Conservation (phyloP, 805 yeast genomes). For the Candida nemodendra region DNA sequence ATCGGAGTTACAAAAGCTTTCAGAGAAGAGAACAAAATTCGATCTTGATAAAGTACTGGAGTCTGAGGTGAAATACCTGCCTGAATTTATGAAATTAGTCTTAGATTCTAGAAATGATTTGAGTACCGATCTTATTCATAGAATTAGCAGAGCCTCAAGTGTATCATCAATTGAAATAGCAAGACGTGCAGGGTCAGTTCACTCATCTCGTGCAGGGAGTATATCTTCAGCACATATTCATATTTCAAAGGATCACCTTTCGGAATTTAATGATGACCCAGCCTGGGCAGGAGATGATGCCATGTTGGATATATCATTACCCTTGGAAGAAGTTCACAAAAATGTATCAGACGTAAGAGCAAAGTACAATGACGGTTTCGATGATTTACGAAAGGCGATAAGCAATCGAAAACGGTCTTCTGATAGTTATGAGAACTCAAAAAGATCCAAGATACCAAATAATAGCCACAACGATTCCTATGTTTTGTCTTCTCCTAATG, state of each 20-base stretch:
- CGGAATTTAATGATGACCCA: constrained; percentile 1
- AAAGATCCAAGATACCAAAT: constrained; percentile 2
- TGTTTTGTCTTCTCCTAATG: not conserved
- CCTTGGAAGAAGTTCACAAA: constrained; percentile 2
- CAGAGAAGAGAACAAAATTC: not conserved
- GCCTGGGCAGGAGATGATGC: constrained; percentile 23
- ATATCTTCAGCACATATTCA: constrained; percentile 14
- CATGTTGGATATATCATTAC: constrained; percentile 16
- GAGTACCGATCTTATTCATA: constrained; percentile 1
- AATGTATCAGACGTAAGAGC: not conserved
- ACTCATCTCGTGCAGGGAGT: constrained; percentile 16
- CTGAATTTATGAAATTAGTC: constrained; percentile 8
- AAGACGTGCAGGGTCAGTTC: constrained; percentile 18
- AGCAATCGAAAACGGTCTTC: constrained; percentile 3
- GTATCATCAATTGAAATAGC: constrained; percentile 29
- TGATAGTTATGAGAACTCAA: not conserved
- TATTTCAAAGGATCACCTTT: constrained; percentile 1
- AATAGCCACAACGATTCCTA: constrained; percentile 1
- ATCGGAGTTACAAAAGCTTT: not conserved
- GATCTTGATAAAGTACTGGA: constrained; percentile 3
- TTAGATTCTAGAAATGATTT: constrained; percentile 4
- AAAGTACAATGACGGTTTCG: constrained; percentile 9
- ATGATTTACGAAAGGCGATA: constrained; percentile 8
- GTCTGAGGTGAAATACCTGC: constrained; percentile 7
- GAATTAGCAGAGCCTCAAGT: constrained; percentile 23